Base-by-base conservation (phyloP, 768 basidiomycete genomes). In the Inosperma sp. region DNA sequence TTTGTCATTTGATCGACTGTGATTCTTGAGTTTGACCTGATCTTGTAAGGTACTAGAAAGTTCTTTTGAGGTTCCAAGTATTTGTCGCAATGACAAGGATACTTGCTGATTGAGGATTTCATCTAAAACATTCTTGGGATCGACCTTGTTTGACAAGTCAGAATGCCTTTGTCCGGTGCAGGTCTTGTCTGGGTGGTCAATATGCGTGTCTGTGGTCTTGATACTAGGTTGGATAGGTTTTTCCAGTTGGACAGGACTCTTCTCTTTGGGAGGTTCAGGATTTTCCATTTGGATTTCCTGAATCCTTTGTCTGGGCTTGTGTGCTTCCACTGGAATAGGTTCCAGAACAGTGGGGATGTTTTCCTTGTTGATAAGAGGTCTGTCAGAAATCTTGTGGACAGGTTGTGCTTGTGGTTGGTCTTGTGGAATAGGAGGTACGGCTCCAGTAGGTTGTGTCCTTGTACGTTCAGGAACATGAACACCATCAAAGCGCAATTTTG, bases 1-100 rank as follows among this genome's bases (percentile, higher is more conserved):
- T n/a, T n/a, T n/a, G n/a, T n/a, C n/a, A n/a, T n/a, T n/a, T n/a
- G n/a, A n/a, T n/a, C n/a, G n/a, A n/a, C n/a, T n/a, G n/a, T n/a
- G n/a, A 23, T 56, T 56, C 31, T 43, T 33, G 7, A 43, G 27
- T n/a, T 35, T 39, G 13, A 47, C 13, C 2, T 31, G 2, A 9
- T 56, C 51, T 9, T 33, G 26, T 16, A 56, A 14, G 6, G 7
- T 34, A 10, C 14, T 31, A 4, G 51, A 31, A 21, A 56, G 5
- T 48, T 56, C 50, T 23, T 26, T 36, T 2, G 55, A 56, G 3
- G 30, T 25, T 12, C 55, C 55, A 12, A 52, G 16, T 6, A 52
- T 46, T 5, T 43, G 23, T 7, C 41, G 26, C 8, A 52, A 14
- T 2, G 55, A 33, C 3, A 56, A 22, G 1, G 48, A 30, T 2